Percentiles rank a stretch among this genome's conserved stretches.
Evolutionary conservation across 148 eudicot genomes (phyloP).

Genomic region (Euryodendron excelsum): DNA sequence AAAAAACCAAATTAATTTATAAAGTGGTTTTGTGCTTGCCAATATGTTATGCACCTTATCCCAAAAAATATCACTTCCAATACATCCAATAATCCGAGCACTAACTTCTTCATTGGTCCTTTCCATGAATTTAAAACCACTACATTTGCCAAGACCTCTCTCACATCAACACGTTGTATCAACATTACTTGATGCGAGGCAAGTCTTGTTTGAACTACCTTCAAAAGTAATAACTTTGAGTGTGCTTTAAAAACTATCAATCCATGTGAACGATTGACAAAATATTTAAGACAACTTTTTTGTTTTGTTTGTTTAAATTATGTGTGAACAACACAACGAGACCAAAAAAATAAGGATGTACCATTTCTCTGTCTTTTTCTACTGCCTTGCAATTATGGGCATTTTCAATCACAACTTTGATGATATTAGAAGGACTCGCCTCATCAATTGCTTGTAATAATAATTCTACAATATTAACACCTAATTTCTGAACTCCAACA

Average conservation of each 20-base stretch:
- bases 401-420: not conserved
- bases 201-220: too few relatives aligned
- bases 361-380: not conserved
- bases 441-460: not conserved
- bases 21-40: too few relatives aligned
- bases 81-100: too few relatives aligned
- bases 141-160: not conserved
- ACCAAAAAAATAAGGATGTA: too few relatives aligned
- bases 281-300: too few relatives aligned
- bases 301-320: too few relatives aligned
- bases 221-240: too few relatives aligned
- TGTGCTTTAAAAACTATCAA: too few relatives aligned
- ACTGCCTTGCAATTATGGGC: not conserved
- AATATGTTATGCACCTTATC: too few relatives aligned
- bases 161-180: not conserved
- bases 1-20: too few relatives aligned
- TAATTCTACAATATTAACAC: not conserved
- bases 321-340: constrained; percentile 9
- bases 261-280: too few relatives aligned
- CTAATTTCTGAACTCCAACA: not conserved
- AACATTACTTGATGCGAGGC: constrained; percentile 13
- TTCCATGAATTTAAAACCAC: constrained; percentile 11
- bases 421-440: not conserved
- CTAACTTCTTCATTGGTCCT: not conserved
- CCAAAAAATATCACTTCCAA: too few relatives aligned